Percentiles rank a stretch among this genome's conserved stretches.
Conservation (phyloP, 495 filamentous ascomycete species). For the Penicillium paxilli region DNA sequence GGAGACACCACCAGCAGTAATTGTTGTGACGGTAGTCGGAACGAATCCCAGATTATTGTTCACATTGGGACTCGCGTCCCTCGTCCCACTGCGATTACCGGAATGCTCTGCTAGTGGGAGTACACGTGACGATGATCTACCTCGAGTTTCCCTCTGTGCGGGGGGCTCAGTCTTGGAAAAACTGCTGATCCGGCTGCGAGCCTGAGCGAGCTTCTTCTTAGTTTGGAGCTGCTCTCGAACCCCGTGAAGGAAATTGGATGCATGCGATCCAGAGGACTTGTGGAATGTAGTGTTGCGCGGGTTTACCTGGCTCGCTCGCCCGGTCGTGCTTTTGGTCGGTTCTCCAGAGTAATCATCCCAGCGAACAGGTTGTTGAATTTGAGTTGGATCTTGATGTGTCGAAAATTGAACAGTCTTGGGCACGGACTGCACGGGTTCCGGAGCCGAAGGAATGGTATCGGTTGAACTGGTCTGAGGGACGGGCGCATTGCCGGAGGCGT, state of each 20-base stretch:
- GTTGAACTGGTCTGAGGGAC: background rate
- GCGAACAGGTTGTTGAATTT: slow-evolving; percentile 32
- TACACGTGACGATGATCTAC: slow-evolving; percentile 27
- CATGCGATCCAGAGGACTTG: slow-evolving; percentile 19
- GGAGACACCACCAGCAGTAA: slow-evolving; percentile 31
- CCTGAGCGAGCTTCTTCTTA: slow-evolving; percentile 27
- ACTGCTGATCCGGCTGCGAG: slow-evolving; percentile 26
- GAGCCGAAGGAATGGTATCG: background rate
- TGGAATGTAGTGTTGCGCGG: slow-evolving; percentile 26
- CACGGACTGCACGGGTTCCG: slow-evolving; percentile 8
- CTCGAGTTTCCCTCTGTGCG: slow-evolving; percentile 12
- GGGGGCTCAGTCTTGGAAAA: slow-evolving; percentile 26
- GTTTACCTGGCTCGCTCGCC: slow-evolving; percentile 22
- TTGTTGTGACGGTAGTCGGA: slow-evolving; percentile 39
- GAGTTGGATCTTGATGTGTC: background rate
- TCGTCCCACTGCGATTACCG: slow-evolving; percentile 1
- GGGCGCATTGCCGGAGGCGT: slow-evolving; percentile 7
- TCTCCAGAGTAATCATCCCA: slow-evolving; percentile 55
- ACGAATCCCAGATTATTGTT: slow-evolving; percentile 17
- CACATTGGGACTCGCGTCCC: slow-evolving; percentile 9
- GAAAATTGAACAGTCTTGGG: slow-evolving; percentile 13
- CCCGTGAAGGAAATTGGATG: slow-evolving; percentile 30
- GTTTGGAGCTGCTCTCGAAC: slow-evolving; percentile 34
- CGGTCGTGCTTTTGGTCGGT: slow-evolving; percentile 37
- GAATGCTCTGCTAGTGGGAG: slow-evolving; percentile 15